These are phyloP conservation scores for Nemophila menziesii DNA, from an alignment of 257 asterid species.

Conservation along the genomic window DNA sequence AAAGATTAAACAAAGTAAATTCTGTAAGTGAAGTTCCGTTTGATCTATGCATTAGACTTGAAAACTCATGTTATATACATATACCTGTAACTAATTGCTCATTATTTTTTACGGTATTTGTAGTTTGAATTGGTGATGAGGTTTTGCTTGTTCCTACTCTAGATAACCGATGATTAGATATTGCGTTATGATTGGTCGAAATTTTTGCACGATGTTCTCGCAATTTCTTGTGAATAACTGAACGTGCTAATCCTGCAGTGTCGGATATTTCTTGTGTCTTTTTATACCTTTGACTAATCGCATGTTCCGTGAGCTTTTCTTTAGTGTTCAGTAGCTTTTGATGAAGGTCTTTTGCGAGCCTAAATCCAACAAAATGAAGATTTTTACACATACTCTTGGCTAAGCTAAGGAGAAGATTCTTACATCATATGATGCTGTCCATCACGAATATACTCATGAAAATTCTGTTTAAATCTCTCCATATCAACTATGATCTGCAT, in stretches of 20 bases:
- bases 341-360: constrained; percentile 64
- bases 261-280: constrained; percentile 52
- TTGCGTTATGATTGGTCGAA: neutral
- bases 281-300: constrained; percentile 33
- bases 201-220: constrained; percentile 11
- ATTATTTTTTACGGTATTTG: constrained; percentile 13
- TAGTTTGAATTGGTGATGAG: constrained; percentile 18
- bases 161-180: constrained; percentile 9
- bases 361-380: constrained; percentile 14
- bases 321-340: constrained; percentile 32
- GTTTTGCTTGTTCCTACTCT: constrained; percentile 12
- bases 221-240: constrained; percentile 54
- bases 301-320: constrained; percentile 43
- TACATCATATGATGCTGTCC: constrained; percentile 60
- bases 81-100: constrained; percentile 40
- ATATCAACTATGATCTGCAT: constrained; percentile 88
- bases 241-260: constrained; percentile 78
- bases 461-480: constrained; percentile 89
- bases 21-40: neutral
- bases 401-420: constrained; percentile 19
- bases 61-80: neutral
- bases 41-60: neutral
- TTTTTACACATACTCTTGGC: constrained; percentile 4
- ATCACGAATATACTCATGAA: constrained; percentile 44
- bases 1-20: neutral